Evolutionary conservation across 495 filamentous ascomycete genomes (phyloP).

Genomic region (Neurospora sp.): DNA sequence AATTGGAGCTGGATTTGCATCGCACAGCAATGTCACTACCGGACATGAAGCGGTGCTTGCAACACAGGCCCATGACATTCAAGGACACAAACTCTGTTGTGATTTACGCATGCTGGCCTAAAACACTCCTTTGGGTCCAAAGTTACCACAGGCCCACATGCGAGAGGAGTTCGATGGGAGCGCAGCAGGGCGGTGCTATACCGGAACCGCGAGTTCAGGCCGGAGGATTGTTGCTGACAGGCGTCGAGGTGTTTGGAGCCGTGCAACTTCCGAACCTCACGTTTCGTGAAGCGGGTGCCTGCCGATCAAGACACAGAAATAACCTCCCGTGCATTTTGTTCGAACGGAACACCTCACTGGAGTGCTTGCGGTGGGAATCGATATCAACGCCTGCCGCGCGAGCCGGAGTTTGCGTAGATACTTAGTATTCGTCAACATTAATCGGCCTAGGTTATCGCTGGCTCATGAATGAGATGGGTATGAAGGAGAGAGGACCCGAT

Average conservation of each 20-base stretch:
- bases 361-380: not conserved
- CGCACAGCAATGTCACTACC: not conserved
- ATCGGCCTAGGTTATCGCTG: not conserved
- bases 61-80: not conserved
- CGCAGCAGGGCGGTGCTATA: not conserved
- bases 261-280: not conserved
- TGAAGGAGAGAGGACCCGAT: not conserved
- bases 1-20: not conserved
- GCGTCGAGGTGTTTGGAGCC: not conserved
- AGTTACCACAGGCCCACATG: not conserved
- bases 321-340: not conserved
- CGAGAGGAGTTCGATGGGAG: not conserved
- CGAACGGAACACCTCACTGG: not conserved
- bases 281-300: not conserved
- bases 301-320: not conserved
- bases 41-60: not conserved
- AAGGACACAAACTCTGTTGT: not conserved
- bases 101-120: not conserved
- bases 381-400: not conserved
- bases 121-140: not conserved
- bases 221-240: not conserved
- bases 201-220: not conserved
- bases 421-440: not conserved
- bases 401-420: not conserved
- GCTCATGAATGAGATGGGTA: not conserved